phyloP scores from a whole-genome alignment of 192 early-diverging fungal species.

The Backusella mclennaniae region DNA sequence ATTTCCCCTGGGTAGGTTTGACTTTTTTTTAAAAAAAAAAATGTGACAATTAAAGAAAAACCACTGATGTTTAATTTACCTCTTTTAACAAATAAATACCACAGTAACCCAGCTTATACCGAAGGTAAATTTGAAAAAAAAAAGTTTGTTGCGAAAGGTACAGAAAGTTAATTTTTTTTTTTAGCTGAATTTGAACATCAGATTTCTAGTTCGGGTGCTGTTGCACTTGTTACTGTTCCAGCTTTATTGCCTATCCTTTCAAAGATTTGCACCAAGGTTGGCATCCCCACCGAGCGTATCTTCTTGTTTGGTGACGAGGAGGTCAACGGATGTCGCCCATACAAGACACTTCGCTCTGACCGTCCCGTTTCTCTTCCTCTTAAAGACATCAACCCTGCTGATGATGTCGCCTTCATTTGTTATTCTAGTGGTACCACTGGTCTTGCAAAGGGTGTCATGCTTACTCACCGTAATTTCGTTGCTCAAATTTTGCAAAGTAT shows the following conservation, averaged over 20 bases:
- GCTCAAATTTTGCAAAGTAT: slow-evolving; percentile 11
- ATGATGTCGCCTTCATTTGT: slow-evolving; percentile 57
- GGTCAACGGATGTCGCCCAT: slow-evolving; percentile 22
- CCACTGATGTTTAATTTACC: not conserved
- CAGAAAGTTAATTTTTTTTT: not conserved
- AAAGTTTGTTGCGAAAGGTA: not conserved
- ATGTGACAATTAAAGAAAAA: not conserved
- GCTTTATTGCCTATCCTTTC: slow-evolving; percentile 34
- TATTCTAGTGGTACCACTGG: slow-evolving; percentile 69
- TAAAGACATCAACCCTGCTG: slow-evolving; percentile 4
- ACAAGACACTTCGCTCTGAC: slow-evolving; percentile 14
- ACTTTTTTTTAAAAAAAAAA: not conserved
- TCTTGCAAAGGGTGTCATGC: slow-evolving; percentile 79
- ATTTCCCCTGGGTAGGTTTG: slow-evolving; percentile 55
- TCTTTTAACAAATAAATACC: not conserved
- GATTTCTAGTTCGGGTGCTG: slow-evolving; percentile 65
- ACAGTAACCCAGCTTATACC: slow-evolving; percentile 20
- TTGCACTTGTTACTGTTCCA: slow-evolving; percentile 57
- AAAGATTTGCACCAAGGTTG: slow-evolving; percentile 29
- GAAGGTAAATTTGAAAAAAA: slow-evolving; percentile 1
- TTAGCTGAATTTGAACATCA: slow-evolving; percentile 60
- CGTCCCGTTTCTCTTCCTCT: slow-evolving; percentile 16
- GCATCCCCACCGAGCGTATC: slow-evolving; percentile 37
- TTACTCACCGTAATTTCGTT: slow-evolving; percentile 80
- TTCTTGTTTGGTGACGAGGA: slow-evolving; percentile 47